These are phyloP conservation scores for Lodderomyces beijingensis DNA, from an alignment of 1,139 yeast genomes.

Conservation along the genomic window DNA sequence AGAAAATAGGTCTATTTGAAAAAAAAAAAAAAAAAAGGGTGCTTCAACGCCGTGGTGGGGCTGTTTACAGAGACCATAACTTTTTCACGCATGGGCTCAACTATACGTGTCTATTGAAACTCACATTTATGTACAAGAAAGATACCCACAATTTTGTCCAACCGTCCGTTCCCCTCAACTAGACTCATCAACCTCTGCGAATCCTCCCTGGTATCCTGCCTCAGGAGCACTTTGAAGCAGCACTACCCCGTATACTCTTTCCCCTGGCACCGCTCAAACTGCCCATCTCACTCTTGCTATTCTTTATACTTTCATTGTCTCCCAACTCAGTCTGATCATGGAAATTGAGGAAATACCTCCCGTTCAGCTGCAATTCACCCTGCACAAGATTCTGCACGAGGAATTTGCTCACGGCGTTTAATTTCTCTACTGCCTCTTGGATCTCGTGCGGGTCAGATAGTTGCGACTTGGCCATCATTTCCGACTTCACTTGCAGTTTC, in stretches of 20 bases:
- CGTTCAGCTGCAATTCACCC: slow-evolving; percentile 53
- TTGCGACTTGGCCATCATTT: slow-evolving; percentile 39
- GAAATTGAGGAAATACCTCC: slow-evolving; percentile 55
- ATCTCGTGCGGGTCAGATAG: slow-evolving; percentile 34
- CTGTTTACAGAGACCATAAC: too few species aligned
- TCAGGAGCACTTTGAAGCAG: too few species aligned
- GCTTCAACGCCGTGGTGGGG: too few species aligned
- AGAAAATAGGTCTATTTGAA: neutral
- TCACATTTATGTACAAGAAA: too few species aligned
- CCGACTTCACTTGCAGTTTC: slow-evolving; percentile 57
- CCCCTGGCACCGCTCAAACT: slow-evolving; percentile 37
- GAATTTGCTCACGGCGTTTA: slow-evolving; percentile 67
- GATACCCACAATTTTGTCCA: too few species aligned
- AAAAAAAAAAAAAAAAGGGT: too few species aligned
- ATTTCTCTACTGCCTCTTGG: slow-evolving; percentile 51
- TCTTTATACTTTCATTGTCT: slow-evolving; percentile 63
- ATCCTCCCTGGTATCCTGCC: too few species aligned
- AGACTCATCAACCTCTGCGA: too few species aligned
- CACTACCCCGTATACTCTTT: slow-evolving; percentile 15
- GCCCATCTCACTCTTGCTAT: slow-evolving; percentile 32
- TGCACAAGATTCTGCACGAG: slow-evolving; percentile 78
- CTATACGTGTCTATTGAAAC: too few species aligned
- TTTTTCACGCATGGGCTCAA: too few species aligned
- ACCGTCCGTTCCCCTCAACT: too few species aligned
- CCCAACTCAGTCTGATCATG: slow-evolving; percentile 86